Base-by-base conservation (phyloP, 2,329 filamentous ascomycete genomes). In the Trichoderma atroviride region DNA sequence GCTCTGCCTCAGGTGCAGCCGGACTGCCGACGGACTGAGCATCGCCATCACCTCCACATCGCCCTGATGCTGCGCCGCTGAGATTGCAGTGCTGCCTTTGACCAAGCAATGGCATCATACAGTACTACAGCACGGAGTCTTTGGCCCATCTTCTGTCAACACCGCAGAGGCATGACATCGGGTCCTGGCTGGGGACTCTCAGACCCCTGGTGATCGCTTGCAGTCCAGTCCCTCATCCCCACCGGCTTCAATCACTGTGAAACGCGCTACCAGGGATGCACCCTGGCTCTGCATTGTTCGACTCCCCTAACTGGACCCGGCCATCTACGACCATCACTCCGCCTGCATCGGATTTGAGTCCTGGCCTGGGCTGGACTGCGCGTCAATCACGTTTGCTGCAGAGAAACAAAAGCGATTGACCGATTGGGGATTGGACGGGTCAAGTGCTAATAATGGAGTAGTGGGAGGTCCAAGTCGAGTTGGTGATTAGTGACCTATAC, bases 221-320 rank as follows among this genome's bases (percentile, higher is more conserved):
- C 61, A 64, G 61, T 33, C 27, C 40, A 47, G 53, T 58, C 37
- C 59, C 53, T 58, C 35, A 58, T 65, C 52, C 37, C 69, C 69
- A 68, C 63, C 40, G 50, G 52, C 63, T 70, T 64, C 52, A 53
- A 56, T 67, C 47, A 62, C n/a, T 37, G 57, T 70, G 69, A 70
- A 70, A 70, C 69, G 63, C 69, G 52, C 69, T 68, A 70, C 50
- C 53, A 47, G 35, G 61, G 60, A 33, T 24, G 22, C 55, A 60
- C 68, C 68, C 68, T 69, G 68, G 33, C 60, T 50, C 60, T 59
- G 61, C 68, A 65, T 65, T 69, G 68, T 65, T 55, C 56, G 66
- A 50, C 43, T 40, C 67, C 67, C 67, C 59, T 69, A 52, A 43
- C 47, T 57, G 35, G 50, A 63, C 55, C 37, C 63, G 55, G 55